Conservation (phyloP, 2,329 filamentous ascomycete species). For the Penicillium sp. region DNA sequence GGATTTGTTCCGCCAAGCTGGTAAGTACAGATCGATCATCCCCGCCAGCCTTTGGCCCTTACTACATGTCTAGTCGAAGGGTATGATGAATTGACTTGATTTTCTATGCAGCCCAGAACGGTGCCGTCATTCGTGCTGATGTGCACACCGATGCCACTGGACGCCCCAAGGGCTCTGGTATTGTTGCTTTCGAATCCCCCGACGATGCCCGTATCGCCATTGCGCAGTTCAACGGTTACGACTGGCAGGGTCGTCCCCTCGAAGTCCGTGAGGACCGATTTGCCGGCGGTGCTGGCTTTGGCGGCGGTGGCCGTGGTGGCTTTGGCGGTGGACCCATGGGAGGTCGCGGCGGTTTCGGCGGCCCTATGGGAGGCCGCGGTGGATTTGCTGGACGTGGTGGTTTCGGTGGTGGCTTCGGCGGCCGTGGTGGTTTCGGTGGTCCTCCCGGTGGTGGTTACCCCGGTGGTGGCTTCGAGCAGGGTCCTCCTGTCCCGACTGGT, state of each 20-base stretch:
- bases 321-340: constrained; percentile 58
- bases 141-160: constrained; percentile 91
- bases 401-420: constrained; percentile 51
- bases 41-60: constrained; percentile 13
- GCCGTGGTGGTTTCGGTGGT: constrained; percentile 44
- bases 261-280: constrained; percentile 97
- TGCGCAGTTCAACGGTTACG: constrained; percentile 96
- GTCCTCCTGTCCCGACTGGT: constrained; percentile 50
- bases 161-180: constrained; percentile 92
- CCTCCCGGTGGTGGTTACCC: constrained; percentile 45
- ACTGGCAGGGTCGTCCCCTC: constrained; percentile 91
- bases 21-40: constrained; percentile 58
- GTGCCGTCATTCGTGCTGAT: constrained; percentile 88
- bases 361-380: constrained; percentile 57
- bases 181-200: constrained; percentile 92
- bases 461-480: constrained; percentile 47
- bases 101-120: constrained; percentile 52
- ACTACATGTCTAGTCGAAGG: constrained; percentile 11
- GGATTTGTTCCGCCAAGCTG: constrained; percentile 96
- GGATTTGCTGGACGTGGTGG: constrained; percentile 53
- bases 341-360: constrained; percentile 59
- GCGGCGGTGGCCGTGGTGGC: constrained; percentile 53
- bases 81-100: constrained; percentile 33
- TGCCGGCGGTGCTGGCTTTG: constrained; percentile 60
- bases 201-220: constrained; percentile 97